These are phyloP conservation scores for Paraphoma sp. DNA, from an alignment of 2,329 filamentous ascomycete genomes.

Conservation along the genomic window DNA sequence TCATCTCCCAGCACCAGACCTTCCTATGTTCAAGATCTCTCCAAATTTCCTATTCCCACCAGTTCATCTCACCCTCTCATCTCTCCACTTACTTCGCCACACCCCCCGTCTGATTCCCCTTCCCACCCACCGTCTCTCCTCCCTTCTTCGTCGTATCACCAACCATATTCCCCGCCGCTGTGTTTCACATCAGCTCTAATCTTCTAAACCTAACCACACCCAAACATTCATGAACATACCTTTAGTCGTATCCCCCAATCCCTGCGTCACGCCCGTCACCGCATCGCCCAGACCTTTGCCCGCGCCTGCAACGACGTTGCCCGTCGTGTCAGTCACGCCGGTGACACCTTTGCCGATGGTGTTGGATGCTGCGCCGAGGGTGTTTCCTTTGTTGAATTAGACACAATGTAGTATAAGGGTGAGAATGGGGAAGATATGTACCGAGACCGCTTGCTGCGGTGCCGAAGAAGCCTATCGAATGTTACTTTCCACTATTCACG, in stretches of 20 bases:
- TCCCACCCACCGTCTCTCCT: constrained; percentile 25
- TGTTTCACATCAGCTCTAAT: constrained; percentile 7
- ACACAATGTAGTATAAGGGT: not conserved
- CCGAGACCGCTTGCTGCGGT: constrained; percentile 40
- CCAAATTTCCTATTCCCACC: no score
- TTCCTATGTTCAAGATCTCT: no score
- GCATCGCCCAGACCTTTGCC: constrained; percentile 47
- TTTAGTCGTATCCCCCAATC: constrained; percentile 45
- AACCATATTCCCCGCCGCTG: constrained; percentile 39
- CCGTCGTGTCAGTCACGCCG: constrained; percentile 36
- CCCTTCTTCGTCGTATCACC: constrained; percentile 37
- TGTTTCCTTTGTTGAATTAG: constrained; percentile 33
- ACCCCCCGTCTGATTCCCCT: constrained; percentile 19
- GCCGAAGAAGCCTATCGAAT: constrained; percentile 37
- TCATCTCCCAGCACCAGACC: no score
- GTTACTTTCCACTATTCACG: not conserved
- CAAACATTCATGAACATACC: constrained; percentile 18
- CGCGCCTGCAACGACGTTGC: constrained; percentile 38
- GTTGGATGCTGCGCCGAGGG: constrained; percentile 41
- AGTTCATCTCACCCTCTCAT: not conserved
- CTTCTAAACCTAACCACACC: not conserved
- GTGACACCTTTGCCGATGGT: constrained; percentile 43
- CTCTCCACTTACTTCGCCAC: constrained; percentile 14
- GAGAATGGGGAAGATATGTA: constrained; percentile 13
- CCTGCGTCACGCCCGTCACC: constrained; percentile 41